These are phyloP conservation scores for Ceratocystis huliohia DNA, from an alignment of 2,329 filamentous ascomycete genomes.

Conservation along the genomic window DNA sequence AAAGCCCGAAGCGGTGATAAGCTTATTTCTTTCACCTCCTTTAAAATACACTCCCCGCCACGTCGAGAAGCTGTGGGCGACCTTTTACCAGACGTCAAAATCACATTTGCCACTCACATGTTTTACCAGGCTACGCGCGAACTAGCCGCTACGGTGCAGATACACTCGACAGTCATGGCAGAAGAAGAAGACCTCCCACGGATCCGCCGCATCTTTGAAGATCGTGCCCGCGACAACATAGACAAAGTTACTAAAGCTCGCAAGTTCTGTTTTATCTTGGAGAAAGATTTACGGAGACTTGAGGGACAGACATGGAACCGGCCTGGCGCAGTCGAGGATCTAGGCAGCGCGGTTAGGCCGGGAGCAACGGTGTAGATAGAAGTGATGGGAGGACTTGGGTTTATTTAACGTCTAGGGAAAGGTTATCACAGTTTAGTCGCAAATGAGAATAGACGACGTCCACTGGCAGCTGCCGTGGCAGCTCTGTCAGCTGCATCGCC, in stretches of 20 bases:
- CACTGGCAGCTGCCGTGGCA: not conserved
- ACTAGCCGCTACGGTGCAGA: constrained; percentile 17
- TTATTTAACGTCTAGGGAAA: not conserved
- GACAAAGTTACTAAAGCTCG: constrained; percentile 16
- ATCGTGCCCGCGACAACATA: not conserved
- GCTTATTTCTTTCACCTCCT: constrained; percentile 17
- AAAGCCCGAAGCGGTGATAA: constrained; percentile 12
- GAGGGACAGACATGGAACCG: constrained; percentile 67
- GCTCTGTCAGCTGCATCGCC: not conserved
- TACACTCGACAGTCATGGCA: constrained; percentile 6
- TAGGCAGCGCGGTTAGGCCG: constrained; percentile 31
- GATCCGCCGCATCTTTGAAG: constrained; percentile 6
- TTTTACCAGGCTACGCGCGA: constrained; percentile 16
- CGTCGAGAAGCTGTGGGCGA: not conserved
- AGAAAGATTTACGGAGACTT: constrained; percentile 43
- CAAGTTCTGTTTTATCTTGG: constrained; percentile 30
- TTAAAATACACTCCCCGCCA: not conserved
- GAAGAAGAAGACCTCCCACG: not conserved
- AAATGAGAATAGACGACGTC: not conserved
- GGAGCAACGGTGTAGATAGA: not conserved
- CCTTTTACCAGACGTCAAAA: not conserved
- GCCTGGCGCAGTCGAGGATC: constrained; percentile 56
- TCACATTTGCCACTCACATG: constrained; percentile 15
- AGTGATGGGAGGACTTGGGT: not conserved
- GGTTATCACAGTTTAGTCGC: not conserved